Evolutionary conservation across 2,329 filamentous ascomycete species (phyloP), one percentile per base, ranked within the genome.

Genomic region (Aureobasidium zeae): DNA sequence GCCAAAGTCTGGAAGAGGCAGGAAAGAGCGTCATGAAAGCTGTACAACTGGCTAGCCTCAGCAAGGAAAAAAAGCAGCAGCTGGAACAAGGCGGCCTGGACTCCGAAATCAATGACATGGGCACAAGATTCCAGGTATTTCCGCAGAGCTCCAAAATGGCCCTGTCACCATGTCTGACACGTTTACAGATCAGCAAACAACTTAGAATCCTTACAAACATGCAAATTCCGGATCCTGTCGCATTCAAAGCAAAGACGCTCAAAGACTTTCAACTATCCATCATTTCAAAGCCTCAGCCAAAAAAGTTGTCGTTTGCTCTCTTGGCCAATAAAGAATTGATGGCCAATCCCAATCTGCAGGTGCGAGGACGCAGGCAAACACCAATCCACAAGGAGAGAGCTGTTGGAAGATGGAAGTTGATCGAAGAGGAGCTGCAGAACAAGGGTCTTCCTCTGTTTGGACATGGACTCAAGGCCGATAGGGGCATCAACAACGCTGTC

Each of bases 191-290:
- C 51, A 68, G 80, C 55, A 94, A 94, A 66, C 81, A 86, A 47
- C 68, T 87, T 49, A 77, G 82, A 60, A 83, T 91, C 60, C 71
- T 94, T 48, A 88, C 82, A n/a, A 85, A 86, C 48, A 76, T 79
- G 49, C 74, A 77, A 47, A 70, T 94, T 51, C 71, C 83, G 12
- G 89, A 95, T 63, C 69, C 76, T 34, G 72, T 74, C 52, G 73
- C 93, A 16, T 55, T 59, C 31, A 51, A 53, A 12, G 49, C 58
- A 43, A 51, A 50, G 19, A 65, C 61, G 9, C 55, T 68, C 12
- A 55, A 53, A 19, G 59, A 62, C 32, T 53, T 70, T 11, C 64
- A 63, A 48, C 49, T 55, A 17, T 52, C 57, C 20, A 55, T 68
- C 44, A 56, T 56, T 44, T 48, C 46, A 20, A 58, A 61, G 33